Conservation (phyloP, 257 asterid species). For the Przewalskia tangutica region DNA sequence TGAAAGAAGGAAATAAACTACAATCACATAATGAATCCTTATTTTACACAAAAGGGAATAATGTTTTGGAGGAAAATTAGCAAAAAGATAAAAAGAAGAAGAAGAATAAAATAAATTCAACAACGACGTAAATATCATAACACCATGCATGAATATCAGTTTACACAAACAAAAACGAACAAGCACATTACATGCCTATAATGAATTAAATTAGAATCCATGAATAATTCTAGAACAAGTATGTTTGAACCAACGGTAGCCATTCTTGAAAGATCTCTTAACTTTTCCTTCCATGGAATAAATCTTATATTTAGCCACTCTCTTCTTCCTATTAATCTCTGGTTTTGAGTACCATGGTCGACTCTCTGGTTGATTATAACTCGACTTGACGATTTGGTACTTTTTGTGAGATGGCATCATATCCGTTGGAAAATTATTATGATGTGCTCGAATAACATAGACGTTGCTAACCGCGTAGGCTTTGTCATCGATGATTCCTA, state of each 20-base stretch:
- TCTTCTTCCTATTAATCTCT: conserved; percentile 48
- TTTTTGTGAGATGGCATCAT: background rate
- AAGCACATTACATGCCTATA: no score
- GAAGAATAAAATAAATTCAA: no score
- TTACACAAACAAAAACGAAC: background rate
- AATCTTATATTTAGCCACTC: conserved; percentile 49
- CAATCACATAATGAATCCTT: background rate
- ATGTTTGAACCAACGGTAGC: conserved; percentile 54
- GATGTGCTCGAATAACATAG: conserved; percentile 5
- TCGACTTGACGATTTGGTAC: background rate
- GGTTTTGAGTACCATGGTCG: conserved; percentile 30
- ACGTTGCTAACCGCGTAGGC: conserved; percentile 9
- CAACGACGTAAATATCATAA: background rate
- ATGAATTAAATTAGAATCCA: conserved; percentile 15
- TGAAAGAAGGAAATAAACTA: background rate
- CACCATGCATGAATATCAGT: background rate
- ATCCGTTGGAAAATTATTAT: background rate
- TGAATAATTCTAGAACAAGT: conserved; percentile 40
- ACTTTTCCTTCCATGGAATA: conserved; percentile 62
- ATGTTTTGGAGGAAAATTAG: background rate
- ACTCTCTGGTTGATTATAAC: background rate
- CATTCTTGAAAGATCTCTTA: conserved; percentile 36
- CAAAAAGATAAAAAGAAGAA: background rate
- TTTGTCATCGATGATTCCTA: conserved; percentile 8
- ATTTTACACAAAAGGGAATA: background rate